Evolutionary conservation across 163 green algal species (phyloP), one percentile per base, ranked within the genome.

Genomic region (Scenedesmus sp.): DNA sequence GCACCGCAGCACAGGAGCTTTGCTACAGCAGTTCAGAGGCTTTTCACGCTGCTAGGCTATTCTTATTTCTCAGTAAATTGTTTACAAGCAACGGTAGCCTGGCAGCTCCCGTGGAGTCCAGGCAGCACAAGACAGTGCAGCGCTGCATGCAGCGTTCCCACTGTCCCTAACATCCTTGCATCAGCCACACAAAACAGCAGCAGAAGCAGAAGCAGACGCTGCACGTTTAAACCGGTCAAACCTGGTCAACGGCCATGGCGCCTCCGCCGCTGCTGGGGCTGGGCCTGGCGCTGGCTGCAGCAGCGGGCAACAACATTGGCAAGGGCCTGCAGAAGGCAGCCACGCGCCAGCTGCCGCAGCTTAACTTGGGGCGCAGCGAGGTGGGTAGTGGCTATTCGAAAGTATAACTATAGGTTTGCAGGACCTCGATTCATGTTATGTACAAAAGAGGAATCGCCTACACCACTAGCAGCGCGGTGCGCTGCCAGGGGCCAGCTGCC

Each of bases 291-390:
- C 88, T 97, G 20, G 55, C 96, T 10, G 94, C 95, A 4, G 92
- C 96, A 23, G 90, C 94, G 0, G 94, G 95, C 82, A 97, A 97
- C 89, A 98, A 97, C 89, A 94, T 98, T 34, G 96, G 95, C 64
- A 94, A 95, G 54, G 94, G 91, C 13, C 57, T 97, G 74, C 96
- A 98, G 92, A 98, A 97, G 94, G 93, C 97, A 74, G 96, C 94
- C 3, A 97, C 96, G 2, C 87, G 94, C 2, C 93, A 84, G 9
- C 90, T 98, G 67, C 96, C 96, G 0, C 77, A 86, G 9, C 91
- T 98, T 13, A 91, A 76, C 57, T 81, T 97, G 15, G 92, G 94
- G 2, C 64, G 90, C 26, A 86, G 46, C 1, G 82, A 92, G 82
- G 88, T 92, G 84, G 15, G 66, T 60, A 23, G 34, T 46, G 34